A percentile compares a stretch with the other conserved stretches of the same genome.
phyloP scores from a whole-genome alignment of 2,329 filamentous ascomycete species.

The Pseudocercospora crystallina region DNA sequence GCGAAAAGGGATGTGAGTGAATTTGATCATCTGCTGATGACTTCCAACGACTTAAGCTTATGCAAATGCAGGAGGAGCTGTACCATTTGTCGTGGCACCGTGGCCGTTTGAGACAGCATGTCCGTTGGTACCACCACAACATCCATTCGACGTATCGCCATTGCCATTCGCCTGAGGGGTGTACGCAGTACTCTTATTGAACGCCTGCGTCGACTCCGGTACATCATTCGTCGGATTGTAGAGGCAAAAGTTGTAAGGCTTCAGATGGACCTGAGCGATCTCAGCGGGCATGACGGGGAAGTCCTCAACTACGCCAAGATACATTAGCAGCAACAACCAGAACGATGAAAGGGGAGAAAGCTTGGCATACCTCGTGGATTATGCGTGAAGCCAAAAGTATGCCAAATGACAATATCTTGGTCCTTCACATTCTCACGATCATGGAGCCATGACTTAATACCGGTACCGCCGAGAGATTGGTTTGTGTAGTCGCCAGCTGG shows the following conservation, averaged over 20 bases:
- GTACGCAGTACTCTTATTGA: too few relatives aligned
- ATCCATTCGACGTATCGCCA: too few relatives aligned
- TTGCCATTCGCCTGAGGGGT: too few relatives aligned
- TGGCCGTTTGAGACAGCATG: too few relatives aligned
- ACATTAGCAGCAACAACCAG: background rate
- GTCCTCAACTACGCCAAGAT: background rate
- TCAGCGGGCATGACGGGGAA: background rate
- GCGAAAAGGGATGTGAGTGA: too few relatives aligned
- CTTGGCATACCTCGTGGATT: conserved; percentile 1
- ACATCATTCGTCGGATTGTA: background rate
- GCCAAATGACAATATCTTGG: conserved; percentile 50
- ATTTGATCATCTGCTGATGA: too few relatives aligned
- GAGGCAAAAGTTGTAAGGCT: background rate
- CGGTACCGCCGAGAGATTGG: conserved; percentile 58
- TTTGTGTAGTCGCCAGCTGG: conserved; percentile 56
- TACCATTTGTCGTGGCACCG: too few relatives aligned
- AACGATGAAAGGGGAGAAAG: too few relatives aligned
- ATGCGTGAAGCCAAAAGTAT: conserved; percentile 41
- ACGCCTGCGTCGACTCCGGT: too few relatives aligned
- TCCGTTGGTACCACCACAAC: too few relatives aligned
- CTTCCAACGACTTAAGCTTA: too few relatives aligned
- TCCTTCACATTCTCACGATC: conserved; percentile 25
- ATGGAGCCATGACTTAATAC: conserved; percentile 37
- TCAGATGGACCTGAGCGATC: background rate
- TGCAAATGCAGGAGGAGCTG: too few relatives aligned